Evolutionary conservation across 805 yeast species (phyloP).

Genomic region (Clavispora carvajalis): DNA sequence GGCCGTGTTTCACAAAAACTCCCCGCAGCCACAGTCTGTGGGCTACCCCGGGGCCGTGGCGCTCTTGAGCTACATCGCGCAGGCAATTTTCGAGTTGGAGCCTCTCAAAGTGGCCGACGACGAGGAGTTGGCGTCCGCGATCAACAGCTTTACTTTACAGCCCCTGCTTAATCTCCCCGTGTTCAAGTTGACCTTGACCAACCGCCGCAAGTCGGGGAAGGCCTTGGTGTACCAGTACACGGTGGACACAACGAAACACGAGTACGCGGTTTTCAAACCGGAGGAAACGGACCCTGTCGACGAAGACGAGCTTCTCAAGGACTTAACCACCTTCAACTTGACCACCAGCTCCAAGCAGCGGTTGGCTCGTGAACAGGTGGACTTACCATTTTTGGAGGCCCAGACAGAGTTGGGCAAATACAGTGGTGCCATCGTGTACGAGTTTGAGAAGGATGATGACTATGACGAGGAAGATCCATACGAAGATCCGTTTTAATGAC

Average conservation of each 20-base stretch:
- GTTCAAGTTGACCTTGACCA: conserved; percentile 51
- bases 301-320: conserved; percentile 55
- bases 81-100: conserved; percentile 58
- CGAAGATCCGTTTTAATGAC: conserved; percentile 79
- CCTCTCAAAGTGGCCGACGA: conserved; percentile 43
- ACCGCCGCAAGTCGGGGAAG: conserved; percentile 82
- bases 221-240: conserved; percentile 51
- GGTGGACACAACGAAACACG: conserved; percentile 47
- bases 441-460: conserved; percentile 94
- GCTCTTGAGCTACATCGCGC: conserved; percentile 65
- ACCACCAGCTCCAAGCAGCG: conserved; percentile 71
- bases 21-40: conserved; percentile 34
- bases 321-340: conserved; percentile 82
- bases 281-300: conserved; percentile 18
- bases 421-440: conserved; percentile 95
- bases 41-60: conserved; percentile 52
- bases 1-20: conserved; percentile 33
- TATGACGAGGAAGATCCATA: conserved; percentile 98
- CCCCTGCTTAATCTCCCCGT: conserved; percentile 36
- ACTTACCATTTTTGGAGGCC: conserved; percentile 86
- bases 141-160: conserved; percentile 44
- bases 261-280: conserved; percentile 25
- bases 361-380: conserved; percentile 76
- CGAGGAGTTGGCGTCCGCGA: conserved; percentile 39
- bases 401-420: conserved; percentile 54